These are phyloP conservation scores for Ophiostoma ulmi DNA, from an alignment of 2,329 filamentous ascomycete genomes.

Conservation along the genomic window DNA sequence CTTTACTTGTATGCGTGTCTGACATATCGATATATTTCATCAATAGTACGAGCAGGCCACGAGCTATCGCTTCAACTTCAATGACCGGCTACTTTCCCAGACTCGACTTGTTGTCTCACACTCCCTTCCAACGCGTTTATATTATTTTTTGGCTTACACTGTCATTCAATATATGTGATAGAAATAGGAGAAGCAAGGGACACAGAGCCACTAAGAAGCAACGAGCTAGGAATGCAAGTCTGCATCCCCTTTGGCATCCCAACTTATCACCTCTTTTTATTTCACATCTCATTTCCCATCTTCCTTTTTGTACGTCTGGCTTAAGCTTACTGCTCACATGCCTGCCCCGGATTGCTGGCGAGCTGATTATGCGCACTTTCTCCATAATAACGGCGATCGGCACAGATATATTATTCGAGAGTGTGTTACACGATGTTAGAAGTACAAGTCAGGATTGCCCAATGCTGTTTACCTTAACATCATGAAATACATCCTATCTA, in stretches of 20 bases:
- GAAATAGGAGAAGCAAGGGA: background rate
- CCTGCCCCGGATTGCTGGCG: background rate
- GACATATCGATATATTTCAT: background rate
- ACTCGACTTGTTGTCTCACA: background rate
- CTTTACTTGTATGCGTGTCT: background rate
- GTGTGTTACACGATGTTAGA: background rate
- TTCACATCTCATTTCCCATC: background rate
- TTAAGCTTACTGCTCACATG: background rate
- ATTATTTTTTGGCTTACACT: background rate
- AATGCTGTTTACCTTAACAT: background rate
- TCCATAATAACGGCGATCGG: background rate
- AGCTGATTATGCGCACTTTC: background rate
- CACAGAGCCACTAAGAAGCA: background rate
- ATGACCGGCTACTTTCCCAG: background rate
- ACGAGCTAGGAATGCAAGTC: background rate
- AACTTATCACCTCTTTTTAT: background rate
- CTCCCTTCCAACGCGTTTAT: background rate
- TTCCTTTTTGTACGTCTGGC: background rate
- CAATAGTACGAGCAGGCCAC: background rate
- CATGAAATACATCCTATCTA: background rate
- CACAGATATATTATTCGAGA: background rate
- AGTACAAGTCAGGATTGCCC: too few relatives aligned
- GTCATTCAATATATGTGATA: background rate
- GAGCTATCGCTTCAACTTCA: background rate
- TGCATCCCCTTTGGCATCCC: background rate